phyloP scores from a whole-genome alignment of 257 asterid genomes.

The Ajuga chamaepitys region DNA sequence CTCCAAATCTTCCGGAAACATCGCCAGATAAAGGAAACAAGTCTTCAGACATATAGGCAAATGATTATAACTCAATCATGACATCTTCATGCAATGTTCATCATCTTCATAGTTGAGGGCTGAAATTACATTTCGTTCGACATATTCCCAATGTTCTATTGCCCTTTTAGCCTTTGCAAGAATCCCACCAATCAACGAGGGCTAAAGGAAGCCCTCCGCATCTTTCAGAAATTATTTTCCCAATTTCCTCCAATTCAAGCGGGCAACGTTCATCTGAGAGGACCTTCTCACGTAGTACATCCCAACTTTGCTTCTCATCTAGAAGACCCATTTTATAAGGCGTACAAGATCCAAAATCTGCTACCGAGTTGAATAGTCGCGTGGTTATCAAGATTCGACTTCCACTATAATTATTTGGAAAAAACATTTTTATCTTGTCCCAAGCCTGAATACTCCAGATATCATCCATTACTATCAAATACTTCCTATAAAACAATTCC shows the following conservation, averaged over 20 bases:
- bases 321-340: constrained; percentile 13
- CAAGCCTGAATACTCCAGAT: constrained; percentile 25
- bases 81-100: no score
- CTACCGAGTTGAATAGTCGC: no score
- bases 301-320: constrained; percentile 19
- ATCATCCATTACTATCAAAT: constrained; percentile 31
- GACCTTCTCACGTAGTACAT: constrained; percentile 25
- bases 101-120: no score
- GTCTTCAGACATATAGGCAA: constrained; percentile 23
- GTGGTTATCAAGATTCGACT: no score
- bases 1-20: constrained; percentile 20
- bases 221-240: constrained; percentile 17
- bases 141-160: no score
- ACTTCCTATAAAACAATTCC: constrained; percentile 11
- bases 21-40: constrained; percentile 35
- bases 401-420: constrained; percentile 18
- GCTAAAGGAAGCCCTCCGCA: constrained; percentile 32
- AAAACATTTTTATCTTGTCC: constrained; percentile 14
- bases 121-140: no score
- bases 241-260: constrained; percentile 8
- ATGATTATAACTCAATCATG: constrained; percentile 23
- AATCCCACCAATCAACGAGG: constrained; percentile 14
- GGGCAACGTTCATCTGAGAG: constrained; percentile 21
- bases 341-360: no score
- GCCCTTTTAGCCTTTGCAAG: neutral